Conservation (phyloP, 1,284 basidiomycete species). For the Malassezia caprae region DNA sequence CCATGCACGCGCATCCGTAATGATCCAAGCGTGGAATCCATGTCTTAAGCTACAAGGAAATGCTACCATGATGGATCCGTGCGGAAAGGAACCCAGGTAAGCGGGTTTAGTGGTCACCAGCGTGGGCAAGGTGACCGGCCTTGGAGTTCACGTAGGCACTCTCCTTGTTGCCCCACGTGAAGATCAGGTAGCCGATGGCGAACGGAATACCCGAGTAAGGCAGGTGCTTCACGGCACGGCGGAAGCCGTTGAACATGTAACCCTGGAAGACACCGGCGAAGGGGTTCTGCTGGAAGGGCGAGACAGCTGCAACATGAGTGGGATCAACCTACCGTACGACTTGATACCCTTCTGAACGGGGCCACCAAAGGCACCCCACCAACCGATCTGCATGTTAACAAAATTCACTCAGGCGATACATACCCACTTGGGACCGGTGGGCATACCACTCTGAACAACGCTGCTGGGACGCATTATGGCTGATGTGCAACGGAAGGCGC, state of each 20-base stretch:
- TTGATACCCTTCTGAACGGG: conserved; percentile 41
- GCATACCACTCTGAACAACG: conserved; percentile 20
- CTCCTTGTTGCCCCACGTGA: conserved; percentile 41
- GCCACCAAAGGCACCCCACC: conserved; percentile 47
- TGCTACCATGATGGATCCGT: neutral
- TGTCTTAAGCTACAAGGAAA: conserved; percentile 3
- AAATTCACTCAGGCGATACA: neutral
- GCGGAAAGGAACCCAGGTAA: neutral
- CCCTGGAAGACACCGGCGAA: conserved; percentile 40
- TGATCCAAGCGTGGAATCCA: neutral
- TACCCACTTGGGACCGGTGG: conserved; percentile 18
- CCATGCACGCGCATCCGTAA: neutral
- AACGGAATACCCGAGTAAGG: conserved; percentile 46
- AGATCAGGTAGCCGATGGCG: conserved; percentile 39
- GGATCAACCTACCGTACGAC: conserved; percentile 28
- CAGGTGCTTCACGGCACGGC: conserved; percentile 39
- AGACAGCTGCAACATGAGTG: conserved; percentile 23
- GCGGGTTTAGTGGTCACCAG: conserved; percentile 2
- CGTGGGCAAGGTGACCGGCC: conserved; percentile 34
- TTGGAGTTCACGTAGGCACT: conserved; percentile 46
- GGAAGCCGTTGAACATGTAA: conserved; percentile 46
- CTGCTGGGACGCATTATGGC: conserved; percentile 16
- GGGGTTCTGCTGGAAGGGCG: conserved; percentile 44
- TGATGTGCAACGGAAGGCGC: neutral
- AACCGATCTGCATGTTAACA: conserved; percentile 37